Conservation (phyloP, 345 rosid species). For the Draba incana region DNA sequence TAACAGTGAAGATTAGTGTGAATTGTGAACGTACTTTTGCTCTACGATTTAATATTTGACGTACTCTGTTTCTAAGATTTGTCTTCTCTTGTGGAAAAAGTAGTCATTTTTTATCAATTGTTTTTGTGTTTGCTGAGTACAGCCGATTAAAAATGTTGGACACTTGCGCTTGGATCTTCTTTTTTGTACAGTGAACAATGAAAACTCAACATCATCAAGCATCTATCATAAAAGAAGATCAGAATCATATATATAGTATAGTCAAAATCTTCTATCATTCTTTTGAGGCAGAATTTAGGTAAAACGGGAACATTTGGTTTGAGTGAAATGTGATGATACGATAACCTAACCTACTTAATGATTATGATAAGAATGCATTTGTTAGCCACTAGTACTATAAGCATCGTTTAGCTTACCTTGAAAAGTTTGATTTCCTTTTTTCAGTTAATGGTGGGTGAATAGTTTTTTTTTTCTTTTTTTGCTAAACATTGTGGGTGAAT, state of each 20-base stretch:
- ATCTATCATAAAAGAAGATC: conserved; percentile 11
- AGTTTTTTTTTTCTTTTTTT: conserved; percentile 16
- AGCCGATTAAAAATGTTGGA: neutral
- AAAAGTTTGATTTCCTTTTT: conserved; percentile 11
- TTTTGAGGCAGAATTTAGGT: conserved; percentile 11
- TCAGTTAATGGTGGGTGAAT: conserved; percentile 26
- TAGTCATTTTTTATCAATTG: conserved; percentile 4
- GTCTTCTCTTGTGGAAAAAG: conserved; percentile 20
- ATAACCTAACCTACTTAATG: conserved; percentile 25
- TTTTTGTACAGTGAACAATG: neutral
- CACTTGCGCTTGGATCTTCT: conserved; percentile 1
- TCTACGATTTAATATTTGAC: too few relatives aligned
- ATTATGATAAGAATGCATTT: conserved; percentile 32
- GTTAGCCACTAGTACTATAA: conserved; percentile 37
- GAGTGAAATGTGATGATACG: conserved; percentile 7
- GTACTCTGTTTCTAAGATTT: neutral
- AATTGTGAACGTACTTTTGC: too few relatives aligned
- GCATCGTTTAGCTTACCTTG: conserved; percentile 36
- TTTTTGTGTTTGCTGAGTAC: conserved; percentile 1
- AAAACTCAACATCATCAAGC: conserved; percentile 5
- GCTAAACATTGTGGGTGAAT: conserved; percentile 15
- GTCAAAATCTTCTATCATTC: conserved; percentile 7
- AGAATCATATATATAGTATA: conserved; percentile 5
- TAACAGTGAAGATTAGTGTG: neutral
- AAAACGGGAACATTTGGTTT: conserved; percentile 20